These are phyloP conservation scores for Debaryomyces nepalensis DNA, from an alignment of 1,139 yeast species.

Conservation along the genomic window DNA sequence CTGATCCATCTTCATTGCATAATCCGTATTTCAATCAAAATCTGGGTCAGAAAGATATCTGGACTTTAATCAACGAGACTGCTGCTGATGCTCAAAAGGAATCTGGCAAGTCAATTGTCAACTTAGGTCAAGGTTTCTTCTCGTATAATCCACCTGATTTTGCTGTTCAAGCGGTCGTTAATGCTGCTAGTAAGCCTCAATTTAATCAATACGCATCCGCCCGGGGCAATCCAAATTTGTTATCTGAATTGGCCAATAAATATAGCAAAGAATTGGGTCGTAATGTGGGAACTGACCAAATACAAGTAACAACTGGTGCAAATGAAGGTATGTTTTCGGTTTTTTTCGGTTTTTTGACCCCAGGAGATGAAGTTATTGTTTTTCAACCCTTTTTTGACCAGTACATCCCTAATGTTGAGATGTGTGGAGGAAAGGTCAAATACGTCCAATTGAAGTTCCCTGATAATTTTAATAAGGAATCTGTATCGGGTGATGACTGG, in stretches of 20 bases:
- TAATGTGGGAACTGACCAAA: constrained; percentile 62
- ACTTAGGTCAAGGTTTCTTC: constrained; percentile 96
- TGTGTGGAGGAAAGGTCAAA: constrained; percentile 89
- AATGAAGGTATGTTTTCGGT: constrained; percentile 91
- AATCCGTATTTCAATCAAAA: constrained; percentile 65
- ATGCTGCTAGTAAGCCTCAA: constrained; percentile 71
- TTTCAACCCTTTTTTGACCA: constrained; percentile 98
- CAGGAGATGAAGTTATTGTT: constrained; percentile 96
- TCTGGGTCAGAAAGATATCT: constrained; percentile 78
- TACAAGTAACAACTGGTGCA: constrained; percentile 93
- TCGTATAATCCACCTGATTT: constrained; percentile 93
- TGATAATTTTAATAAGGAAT: constrained; percentile 62
- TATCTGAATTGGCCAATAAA: constrained; percentile 68
- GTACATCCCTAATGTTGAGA: constrained; percentile 88
- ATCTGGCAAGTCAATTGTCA: constrained; percentile 73
- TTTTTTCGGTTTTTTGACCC: constrained; percentile 80
- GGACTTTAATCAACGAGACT: constrained; percentile 93
- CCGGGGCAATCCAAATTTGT: constrained; percentile 78
- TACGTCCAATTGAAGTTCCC: constrained; percentile 89
- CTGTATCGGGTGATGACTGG: constrained; percentile 87
- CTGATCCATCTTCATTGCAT: constrained; percentile 33
- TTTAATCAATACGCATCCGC: constrained; percentile 93
- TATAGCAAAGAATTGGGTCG: constrained; percentile 72
- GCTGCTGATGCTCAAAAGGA: constrained; percentile 79
- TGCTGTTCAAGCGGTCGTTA: constrained; percentile 81